Conservation (phyloP, 108 stramenopile genomes). For the Aureococcus anophagefferens region DNA sequence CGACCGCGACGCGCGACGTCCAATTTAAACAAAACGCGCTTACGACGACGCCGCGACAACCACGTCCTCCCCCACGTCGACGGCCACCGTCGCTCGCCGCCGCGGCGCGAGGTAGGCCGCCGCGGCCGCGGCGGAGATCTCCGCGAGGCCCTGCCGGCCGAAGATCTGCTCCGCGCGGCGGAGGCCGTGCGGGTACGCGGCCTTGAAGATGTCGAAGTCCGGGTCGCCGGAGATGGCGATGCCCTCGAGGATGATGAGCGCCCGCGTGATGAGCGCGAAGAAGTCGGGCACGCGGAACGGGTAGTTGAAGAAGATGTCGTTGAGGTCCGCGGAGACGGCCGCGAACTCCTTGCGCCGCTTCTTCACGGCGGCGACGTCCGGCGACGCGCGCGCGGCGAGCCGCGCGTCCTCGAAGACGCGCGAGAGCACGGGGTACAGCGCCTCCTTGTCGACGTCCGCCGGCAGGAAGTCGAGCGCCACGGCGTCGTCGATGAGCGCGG, state of each 20-base stretch:
- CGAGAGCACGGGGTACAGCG: constrained; percentile 57
- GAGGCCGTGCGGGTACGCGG: constrained; percentile 67
- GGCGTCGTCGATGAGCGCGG: constrained; percentile 55
- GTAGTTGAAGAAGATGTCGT: constrained; percentile 74
- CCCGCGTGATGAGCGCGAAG: constrained; percentile 79
- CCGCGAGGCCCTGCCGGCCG: constrained; percentile 9
- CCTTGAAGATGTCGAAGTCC: constrained; percentile 78
- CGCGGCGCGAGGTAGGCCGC: too few species aligned
- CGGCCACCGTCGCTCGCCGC: too few species aligned
- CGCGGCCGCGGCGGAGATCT: not conserved
- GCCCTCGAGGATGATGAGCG: constrained; percentile 75
- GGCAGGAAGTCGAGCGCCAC: constrained; percentile 73
- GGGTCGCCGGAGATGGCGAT: constrained; percentile 69
- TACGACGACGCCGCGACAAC: too few species aligned
- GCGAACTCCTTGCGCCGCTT: not conserved
- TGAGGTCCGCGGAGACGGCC: constrained; percentile 66
- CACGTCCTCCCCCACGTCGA: too few species aligned
- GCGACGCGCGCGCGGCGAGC: not conserved
- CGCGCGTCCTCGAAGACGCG: constrained; percentile 40
- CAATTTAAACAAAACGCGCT: too few species aligned
- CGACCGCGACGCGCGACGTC: too few species aligned
- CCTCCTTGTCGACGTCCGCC: constrained; percentile 60
- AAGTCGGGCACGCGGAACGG: constrained; percentile 79
- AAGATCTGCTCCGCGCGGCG: constrained; percentile 44
- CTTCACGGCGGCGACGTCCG: not conserved